Conservation (phyloP, 2,329 filamentous ascomycete genomes). For the Monilinia polystroma region DNA sequence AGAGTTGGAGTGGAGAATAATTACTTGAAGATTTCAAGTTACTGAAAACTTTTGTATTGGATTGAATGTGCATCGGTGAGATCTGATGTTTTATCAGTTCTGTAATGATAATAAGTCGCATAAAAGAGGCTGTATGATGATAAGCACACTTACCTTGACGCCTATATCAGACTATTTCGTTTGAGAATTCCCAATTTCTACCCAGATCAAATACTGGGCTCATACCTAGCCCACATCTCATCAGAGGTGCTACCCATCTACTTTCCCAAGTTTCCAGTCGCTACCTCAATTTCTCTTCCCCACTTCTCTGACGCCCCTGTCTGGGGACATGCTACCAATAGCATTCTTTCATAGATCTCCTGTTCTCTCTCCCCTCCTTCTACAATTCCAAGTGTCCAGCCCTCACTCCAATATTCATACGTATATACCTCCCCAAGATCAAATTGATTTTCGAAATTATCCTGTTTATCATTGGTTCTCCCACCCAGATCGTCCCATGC, state of each 20-base stretch:
- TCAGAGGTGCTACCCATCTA: not conserved
- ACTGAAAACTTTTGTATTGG: not conserved
- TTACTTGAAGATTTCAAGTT: not conserved
- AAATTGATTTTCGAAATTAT: not conserved
- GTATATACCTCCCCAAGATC: not conserved
- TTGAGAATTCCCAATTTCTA: not conserved
- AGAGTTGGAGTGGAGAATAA: too few species aligned
- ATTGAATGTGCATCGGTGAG: not conserved
- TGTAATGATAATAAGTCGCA: too few species aligned
- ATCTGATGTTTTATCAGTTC: too few species aligned
- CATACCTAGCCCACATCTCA: not conserved
- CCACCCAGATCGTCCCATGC: conserved; percentile 1
- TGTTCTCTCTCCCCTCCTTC: not conserved
- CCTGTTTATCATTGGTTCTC: not conserved
- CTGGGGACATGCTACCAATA: conserved; percentile 16
- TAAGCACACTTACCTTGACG: not conserved
- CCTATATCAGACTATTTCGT: not conserved
- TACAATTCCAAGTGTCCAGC: conserved; percentile 7
- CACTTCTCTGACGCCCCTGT: not conserved
- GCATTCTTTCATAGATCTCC: conserved; percentile 20
- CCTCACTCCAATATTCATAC: conserved; percentile 1
- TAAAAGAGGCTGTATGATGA: too few species aligned
- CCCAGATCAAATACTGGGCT: too few species aligned
- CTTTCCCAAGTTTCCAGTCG: not conserved
- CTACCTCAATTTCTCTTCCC: not conserved